Evolutionary conservation across 768 basidiomycete species (phyloP).

Genomic region (Russula emetica): DNA sequence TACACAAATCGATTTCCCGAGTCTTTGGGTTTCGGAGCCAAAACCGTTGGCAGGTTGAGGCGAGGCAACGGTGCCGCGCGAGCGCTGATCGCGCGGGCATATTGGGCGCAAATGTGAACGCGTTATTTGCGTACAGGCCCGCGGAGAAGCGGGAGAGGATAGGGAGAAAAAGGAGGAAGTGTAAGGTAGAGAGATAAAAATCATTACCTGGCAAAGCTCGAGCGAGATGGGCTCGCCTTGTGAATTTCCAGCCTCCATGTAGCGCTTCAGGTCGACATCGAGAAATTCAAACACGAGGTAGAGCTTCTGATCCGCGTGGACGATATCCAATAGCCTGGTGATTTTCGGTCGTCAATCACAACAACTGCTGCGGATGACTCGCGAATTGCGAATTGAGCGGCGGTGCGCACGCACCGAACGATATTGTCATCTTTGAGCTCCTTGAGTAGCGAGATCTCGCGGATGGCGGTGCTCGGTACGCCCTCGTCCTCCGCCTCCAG

Average conservation of each 20-base stretch:
- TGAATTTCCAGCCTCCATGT: constrained; percentile 86
- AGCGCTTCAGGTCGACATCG: constrained; percentile 93
- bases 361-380: neutral
- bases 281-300: constrained; percentile 98
- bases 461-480: constrained; percentile 95
- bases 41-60: constrained; percentile 6
- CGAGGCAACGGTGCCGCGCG: constrained; percentile 14
- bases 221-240: constrained; percentile 65
- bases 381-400: neutral
- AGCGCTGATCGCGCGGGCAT: constrained; percentile 31
- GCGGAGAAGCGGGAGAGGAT: neutral
- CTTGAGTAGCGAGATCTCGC: constrained; percentile 96
- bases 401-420: constrained; percentile 59
- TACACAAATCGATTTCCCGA: constrained; percentile 5
- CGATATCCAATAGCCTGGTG: constrained; percentile 87
- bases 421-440: constrained; percentile 96
- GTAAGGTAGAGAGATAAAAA: neutral
- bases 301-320: constrained; percentile 94
- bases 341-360: neutral
- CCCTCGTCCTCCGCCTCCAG: constrained; percentile 99
- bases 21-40: constrained; percentile 31
- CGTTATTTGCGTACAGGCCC: constrained; percentile 26
- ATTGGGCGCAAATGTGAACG: constrained; percentile 27
- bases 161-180: neutral
- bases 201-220: constrained; percentile 74